These are phyloP conservation scores for Camelina hispida DNA, from an alignment of 345 rosid genomes.

Conservation along the genomic window DNA sequence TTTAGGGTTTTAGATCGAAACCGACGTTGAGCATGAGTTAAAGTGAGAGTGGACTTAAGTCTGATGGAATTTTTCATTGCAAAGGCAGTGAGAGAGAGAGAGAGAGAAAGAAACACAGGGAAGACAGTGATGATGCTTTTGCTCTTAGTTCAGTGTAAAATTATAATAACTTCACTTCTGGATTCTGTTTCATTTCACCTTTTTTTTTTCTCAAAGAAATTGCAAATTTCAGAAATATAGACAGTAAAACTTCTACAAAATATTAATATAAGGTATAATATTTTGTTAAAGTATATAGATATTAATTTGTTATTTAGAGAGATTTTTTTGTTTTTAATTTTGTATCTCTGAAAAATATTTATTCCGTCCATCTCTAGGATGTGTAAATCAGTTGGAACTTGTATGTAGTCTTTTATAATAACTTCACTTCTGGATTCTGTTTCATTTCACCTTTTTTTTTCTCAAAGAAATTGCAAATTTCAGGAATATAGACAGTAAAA, in stretches of 20 bases:
- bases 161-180: conserved; percentile 16
- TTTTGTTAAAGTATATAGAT: too few relatives aligned
- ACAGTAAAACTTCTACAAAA: neutral
- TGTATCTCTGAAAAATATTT: too few relatives aligned
- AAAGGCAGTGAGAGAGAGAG: conserved; percentile 10
- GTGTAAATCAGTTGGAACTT: too few relatives aligned
- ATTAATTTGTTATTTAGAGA: too few relatives aligned
- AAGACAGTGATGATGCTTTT: conserved; percentile 30
- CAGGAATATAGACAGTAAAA: conserved; percentile 7
- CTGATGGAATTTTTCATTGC: conserved; percentile 36
- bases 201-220: neutral
- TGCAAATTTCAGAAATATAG: conserved; percentile 2
- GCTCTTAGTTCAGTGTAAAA: conserved; percentile 34
- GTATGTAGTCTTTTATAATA: neutral
- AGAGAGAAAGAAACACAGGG: neutral
- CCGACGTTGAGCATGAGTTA: conserved; percentile 26
- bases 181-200: conserved; percentile 25
- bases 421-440: conserved; percentile 29
- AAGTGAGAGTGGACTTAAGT: conserved; percentile 36
- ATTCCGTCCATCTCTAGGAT: too few relatives aligned
- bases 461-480: neutral
- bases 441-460: conserved; percentile 14
- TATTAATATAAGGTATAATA: too few relatives aligned
- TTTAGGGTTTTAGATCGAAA: conserved; percentile 37
- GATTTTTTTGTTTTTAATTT: too few relatives aligned